Evolutionary conservation across 2,329 filamentous ascomycete genomes (phyloP).

Genomic region (Aciculosporium take): DNA sequence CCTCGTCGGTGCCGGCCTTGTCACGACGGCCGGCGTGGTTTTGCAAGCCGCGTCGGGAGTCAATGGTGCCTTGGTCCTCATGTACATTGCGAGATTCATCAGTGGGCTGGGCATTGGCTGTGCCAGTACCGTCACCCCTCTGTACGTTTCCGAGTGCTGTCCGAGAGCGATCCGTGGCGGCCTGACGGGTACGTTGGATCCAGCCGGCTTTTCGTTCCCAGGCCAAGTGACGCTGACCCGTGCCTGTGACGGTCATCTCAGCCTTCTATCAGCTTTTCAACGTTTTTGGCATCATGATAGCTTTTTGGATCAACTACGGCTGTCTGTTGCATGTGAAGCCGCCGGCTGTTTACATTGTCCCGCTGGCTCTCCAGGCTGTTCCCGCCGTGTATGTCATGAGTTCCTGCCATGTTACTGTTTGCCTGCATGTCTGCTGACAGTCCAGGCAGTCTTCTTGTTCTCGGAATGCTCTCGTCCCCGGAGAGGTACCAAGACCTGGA

Average conservation of each 20-base stretch:
- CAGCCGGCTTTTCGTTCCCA: not conserved
- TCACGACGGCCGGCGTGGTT: conserved; percentile 47
- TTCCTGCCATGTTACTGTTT: not conserved
- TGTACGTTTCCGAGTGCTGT: conserved; percentile 35
- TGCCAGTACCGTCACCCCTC: conserved; percentile 29
- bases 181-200: conserved; percentile 23
- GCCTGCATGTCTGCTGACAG: not conserved
- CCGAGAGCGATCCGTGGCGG: conserved; percentile 36
- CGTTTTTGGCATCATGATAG: conserved; percentile 27
- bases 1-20: conserved; percentile 39
- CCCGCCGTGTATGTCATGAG: conserved; percentile 36
- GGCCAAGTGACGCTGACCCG: not conserved
- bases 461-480: conserved; percentile 46
- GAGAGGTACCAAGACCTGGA: conserved; percentile 20
- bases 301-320: conserved; percentile 40
- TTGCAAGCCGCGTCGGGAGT: conserved; percentile 46
- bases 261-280: conserved; percentile 37
- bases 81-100: conserved; percentile 51
- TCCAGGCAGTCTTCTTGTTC: conserved; percentile 30
- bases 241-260: conserved; percentile 2
- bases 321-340: conserved; percentile 31
- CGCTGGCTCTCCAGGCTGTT: conserved; percentile 49
- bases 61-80: conserved; percentile 40
- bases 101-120: conserved; percentile 36
- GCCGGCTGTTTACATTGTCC: conserved; percentile 42